These are phyloP conservation scores for Monosporozyma servazzii DNA, from an alignment of 805 yeast genomes.

Conservation along the genomic window DNA sequence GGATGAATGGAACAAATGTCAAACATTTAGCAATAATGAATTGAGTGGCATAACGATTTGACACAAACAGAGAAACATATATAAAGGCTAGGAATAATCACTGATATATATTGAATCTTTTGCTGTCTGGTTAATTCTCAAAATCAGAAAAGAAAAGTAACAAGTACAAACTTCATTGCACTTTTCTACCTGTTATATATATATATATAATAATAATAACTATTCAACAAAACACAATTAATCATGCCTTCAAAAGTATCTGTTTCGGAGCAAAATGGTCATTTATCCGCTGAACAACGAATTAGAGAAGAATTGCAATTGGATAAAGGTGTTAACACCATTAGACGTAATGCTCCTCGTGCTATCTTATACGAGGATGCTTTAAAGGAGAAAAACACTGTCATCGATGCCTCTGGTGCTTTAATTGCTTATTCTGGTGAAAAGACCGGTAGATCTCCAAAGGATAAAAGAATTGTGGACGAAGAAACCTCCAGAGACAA, in stretches of 20 bases:
- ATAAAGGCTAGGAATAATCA: too few relatives aligned
- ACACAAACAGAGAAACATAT: too few relatives aligned
- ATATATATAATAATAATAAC: too few relatives aligned
- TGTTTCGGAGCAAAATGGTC: constrained; percentile 2
- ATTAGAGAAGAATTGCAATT: constrained; percentile 37
- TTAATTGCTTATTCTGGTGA: constrained; percentile 90
- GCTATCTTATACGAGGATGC: constrained; percentile 95
- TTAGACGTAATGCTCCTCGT: constrained; percentile 87
- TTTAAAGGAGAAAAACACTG: constrained; percentile 78
- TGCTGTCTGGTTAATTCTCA: too few relatives aligned
- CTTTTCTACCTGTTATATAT: too few relatives aligned
- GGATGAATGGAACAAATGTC: too few relatives aligned
- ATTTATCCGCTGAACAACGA: constrained; percentile 21
- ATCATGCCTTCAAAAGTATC: constrained; percentile 10
- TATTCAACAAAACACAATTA: not conserved
- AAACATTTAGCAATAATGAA: too few relatives aligned
- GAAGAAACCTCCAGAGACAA: constrained; percentile 76
- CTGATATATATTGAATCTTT: too few relatives aligned
- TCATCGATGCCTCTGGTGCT: constrained; percentile 88
- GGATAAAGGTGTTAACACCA: constrained; percentile 47
- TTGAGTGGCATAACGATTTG: too few relatives aligned
- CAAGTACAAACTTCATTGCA: too few relatives aligned
- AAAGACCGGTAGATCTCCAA: constrained; percentile 97
- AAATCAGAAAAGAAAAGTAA: too few relatives aligned
- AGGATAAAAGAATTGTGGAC: constrained; percentile 95